phyloP scores from a whole-genome alignment of 495 filamentous ascomycete genomes.

The Aspergillus olivimuriae region DNA sequence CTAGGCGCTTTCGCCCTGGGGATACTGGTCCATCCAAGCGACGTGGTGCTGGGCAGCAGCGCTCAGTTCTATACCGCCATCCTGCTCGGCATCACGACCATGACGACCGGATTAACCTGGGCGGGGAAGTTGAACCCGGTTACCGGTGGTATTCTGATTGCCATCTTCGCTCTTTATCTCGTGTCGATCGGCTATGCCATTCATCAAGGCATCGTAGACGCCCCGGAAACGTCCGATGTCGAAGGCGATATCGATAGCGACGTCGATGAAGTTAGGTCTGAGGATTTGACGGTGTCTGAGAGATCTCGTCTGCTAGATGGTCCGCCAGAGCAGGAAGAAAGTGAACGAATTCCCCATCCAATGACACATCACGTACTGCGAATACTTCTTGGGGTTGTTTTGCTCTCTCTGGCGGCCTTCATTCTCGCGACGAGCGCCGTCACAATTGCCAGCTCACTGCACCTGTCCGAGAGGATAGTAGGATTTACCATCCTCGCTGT shows the following conservation, averaged over 20 bases:
- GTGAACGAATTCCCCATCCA: too few species aligned
- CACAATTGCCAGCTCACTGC: conserved; percentile 29
- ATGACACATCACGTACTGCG: neutral
- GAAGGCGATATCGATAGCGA: conserved; percentile 21
- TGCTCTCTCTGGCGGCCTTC: conserved; percentile 42
- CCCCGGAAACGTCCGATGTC: conserved; percentile 32
- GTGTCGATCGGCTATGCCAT: conserved; percentile 40
- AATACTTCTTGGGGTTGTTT: neutral
- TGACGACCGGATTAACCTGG: neutral
- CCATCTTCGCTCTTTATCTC: conserved; percentile 40
- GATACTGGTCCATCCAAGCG: conserved; percentile 31
- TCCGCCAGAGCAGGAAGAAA: too few species aligned
- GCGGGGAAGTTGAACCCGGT: neutral
- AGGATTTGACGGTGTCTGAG: too few species aligned
- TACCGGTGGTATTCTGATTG: neutral
- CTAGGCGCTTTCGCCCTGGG: conserved; percentile 51
- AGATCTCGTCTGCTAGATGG: conserved; percentile 6
- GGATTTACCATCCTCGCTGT: conserved; percentile 49
- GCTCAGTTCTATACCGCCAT: neutral
- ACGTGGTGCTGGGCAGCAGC: conserved; percentile 1
- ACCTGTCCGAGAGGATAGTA: conserved; percentile 40
- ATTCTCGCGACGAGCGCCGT: conserved; percentile 38
- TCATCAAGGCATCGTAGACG: conserved; percentile 31
- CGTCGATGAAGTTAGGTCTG: neutral
- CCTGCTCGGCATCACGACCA: neutral